A percentile compares a stretch with the other conserved stretches of the same genome.
phyloP scores from a whole-genome alignment of 2,329 filamentous ascomycete genomes.

The Ilyonectria robusta region DNA sequence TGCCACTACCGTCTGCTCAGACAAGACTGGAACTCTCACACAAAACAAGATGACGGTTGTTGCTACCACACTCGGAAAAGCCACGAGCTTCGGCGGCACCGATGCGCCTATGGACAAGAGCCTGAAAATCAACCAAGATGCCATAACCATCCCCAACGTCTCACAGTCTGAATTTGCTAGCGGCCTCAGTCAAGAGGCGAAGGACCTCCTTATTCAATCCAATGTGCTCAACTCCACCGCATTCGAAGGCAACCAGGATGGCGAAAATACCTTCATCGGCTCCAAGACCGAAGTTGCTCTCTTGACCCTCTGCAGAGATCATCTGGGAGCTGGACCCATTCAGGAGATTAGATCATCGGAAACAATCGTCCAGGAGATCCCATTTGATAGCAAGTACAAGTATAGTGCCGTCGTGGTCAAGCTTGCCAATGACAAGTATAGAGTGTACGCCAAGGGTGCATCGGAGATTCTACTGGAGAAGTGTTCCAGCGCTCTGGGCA shows the following conservation, averaged over 20 bases:
- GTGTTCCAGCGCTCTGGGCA: slow-evolving; percentile 62
- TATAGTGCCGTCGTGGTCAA: slow-evolving; percentile 70
- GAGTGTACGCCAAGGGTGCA: slow-evolving; percentile 69
- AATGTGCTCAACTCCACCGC: slow-evolving; percentile 71
- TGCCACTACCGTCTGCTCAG: slow-evolving; percentile 82
- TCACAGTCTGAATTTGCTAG: slow-evolving; percentile 47
- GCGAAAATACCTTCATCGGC: slow-evolving; percentile 63
- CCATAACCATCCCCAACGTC: slow-evolving; percentile 46
- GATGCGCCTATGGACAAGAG: slow-evolving; percentile 40
- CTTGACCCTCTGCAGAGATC: slow-evolving; percentile 63
- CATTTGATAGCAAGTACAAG: slow-evolving; percentile 69
- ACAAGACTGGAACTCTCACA: slow-evolving; percentile 61
- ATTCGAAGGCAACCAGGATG: slow-evolving; percentile 66
- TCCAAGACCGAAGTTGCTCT: slow-evolving; percentile 72
- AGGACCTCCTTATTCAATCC: slow-evolving; percentile 76
- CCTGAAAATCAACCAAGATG: slow-evolving; percentile 38
- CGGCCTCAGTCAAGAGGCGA: slow-evolving; percentile 40
- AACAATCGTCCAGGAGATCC: slow-evolving; percentile 64
- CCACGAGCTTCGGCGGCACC: slow-evolving; percentile 50
- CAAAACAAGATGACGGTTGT: slow-evolving; percentile 84
- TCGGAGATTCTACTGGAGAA: slow-evolving; percentile 68
- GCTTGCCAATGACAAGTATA: slow-evolving; percentile 59
- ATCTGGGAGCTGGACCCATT: slow-evolving; percentile 64
- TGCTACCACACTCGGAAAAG: slow-evolving; percentile 73
- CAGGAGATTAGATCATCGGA: slow-evolving; percentile 62